Evolutionary conservation across 2,329 filamentous ascomycete genomes (phyloP), one percentile per base, ranked within the genome.

Genomic region (Xylariomycetidae sp.): DNA sequence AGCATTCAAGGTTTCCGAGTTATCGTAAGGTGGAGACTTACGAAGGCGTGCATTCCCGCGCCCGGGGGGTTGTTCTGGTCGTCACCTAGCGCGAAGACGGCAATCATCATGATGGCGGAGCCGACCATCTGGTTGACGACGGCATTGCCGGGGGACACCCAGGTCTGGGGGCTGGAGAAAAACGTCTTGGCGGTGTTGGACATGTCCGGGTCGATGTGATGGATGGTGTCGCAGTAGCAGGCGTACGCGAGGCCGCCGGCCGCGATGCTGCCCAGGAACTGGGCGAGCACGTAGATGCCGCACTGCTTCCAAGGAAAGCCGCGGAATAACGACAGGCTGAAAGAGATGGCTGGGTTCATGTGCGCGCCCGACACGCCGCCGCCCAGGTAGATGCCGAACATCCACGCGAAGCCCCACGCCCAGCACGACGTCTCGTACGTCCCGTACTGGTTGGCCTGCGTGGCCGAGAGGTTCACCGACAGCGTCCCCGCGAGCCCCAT

Each of bases 21-120:
- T n/a, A n/a, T n/a, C 19, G n/a, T 3, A 6, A 10, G 24, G 19
- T 14, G 20, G 16, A 15, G 16, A 39, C 37, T 19, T 35, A 43
- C 43, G 27, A 61, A 48, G 3, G 58, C 56, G 32, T 61, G 56
- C 44, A 61, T 61, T 5, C 58, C 58, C 5, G 56, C 56, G 0
- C 56, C 58, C 0, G 58, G 58, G 0, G 59, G 53, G 14, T 59
- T 56, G 24, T 61, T 61, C 32, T 59, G 56, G 32, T 60, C 57
- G 25, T 61, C 59, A 7, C 57, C 59, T 0, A 60, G 42, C 0
- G 59, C 57, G 3, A 61, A 51, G 0, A 61, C 53, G 1, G 54
- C 54, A 6, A 59, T 52, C 43, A 56, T 51, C 47, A 61, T 52
- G 30, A 58, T 44, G 1, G 57, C 57, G 0, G 50, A 47, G 2